Conservation (phyloP, 163 green algal genomes). For the Chloromonas sp. region DNA sequence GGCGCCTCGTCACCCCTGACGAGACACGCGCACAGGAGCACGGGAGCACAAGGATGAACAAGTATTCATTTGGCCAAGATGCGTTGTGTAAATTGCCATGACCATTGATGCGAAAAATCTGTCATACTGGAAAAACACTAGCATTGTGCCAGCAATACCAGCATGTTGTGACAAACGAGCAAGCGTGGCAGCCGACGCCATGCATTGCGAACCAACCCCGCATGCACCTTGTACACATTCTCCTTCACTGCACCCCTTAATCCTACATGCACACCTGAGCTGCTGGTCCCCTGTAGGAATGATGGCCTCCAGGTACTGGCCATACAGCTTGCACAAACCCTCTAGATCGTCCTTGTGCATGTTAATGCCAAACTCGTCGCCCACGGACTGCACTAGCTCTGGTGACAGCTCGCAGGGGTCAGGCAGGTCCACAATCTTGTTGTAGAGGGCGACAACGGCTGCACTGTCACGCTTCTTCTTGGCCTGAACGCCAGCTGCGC, state of each 20-base stretch:
- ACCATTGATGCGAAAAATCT: too few species aligned
- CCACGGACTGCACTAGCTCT: slow-evolving; percentile 22
- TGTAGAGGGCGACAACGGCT: slow-evolving; percentile 72
- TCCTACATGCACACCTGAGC: slow-evolving; percentile 30
- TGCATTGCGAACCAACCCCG: too few species aligned
- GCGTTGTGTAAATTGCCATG: too few species aligned
- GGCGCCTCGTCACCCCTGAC: slow-evolving; percentile 52
- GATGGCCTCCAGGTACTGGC: slow-evolving; percentile 66
- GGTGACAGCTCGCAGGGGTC: slow-evolving; percentile 46
- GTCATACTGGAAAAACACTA: too few species aligned
- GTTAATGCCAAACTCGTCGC: slow-evolving; percentile 59
- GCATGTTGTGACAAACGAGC: too few species aligned
- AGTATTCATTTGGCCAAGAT: too few species aligned
- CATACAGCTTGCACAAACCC: slow-evolving; percentile 68
- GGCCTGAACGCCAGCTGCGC: slow-evolving; percentile 32
- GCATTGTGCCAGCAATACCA: too few species aligned
- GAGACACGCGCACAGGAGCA: not conserved
- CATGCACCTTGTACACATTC: too few species aligned
- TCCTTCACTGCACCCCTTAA: too few species aligned
- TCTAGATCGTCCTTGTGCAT: slow-evolving; percentile 46
- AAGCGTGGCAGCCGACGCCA: too few species aligned
- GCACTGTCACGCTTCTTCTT: slow-evolving; percentile 62
- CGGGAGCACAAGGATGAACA: too few species aligned
- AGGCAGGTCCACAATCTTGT: slow-evolving; percentile 57
- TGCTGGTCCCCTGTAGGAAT: slow-evolving; percentile 69